phyloP scores from a whole-genome alignment of 805 yeast species.

The Grigorovia yakushimaensis region DNA sequence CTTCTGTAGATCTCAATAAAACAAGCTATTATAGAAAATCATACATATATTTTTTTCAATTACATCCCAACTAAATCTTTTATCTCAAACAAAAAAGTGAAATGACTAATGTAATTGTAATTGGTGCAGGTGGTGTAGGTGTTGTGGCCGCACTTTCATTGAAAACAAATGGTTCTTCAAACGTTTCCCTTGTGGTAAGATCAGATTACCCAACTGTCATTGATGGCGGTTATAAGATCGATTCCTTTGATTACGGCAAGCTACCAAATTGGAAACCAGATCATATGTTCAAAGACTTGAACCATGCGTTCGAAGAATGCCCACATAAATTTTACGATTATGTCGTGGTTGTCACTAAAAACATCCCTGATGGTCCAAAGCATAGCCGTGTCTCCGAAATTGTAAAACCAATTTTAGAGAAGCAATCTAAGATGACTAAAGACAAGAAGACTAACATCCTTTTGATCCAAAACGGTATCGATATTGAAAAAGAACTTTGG shows the following conservation, averaged over 20 bases:
- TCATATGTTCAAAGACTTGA: slow-evolving; percentile 36
- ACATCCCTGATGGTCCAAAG: slow-evolving; percentile 50
- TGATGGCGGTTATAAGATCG: slow-evolving; percentile 46
- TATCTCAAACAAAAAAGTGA: too few species aligned
- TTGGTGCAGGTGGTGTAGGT: slow-evolving; percentile 87
- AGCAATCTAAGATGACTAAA: slow-evolving; percentile 14
- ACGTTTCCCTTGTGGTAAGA: slow-evolving; percentile 55
- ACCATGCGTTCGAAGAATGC: slow-evolving; percentile 37
- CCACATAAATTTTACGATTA: slow-evolving; percentile 37
- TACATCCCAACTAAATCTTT: too few species aligned
- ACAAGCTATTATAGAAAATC: too few species aligned
- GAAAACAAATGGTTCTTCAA: slow-evolving; percentile 36
- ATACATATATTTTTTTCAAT: too few species aligned
- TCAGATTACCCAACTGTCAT: slow-evolving; percentile 49
- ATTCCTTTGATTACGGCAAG: slow-evolving; percentile 54
- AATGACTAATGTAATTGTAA: slow-evolving; percentile 40
- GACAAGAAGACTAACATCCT: slow-evolving; percentile 36
- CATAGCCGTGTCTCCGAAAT: slow-evolving; percentile 40
- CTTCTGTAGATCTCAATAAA: too few species aligned
- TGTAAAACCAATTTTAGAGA: slow-evolving; percentile 40
- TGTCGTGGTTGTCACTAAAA: slow-evolving; percentile 55
- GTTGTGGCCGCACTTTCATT: slow-evolving; percentile 63
- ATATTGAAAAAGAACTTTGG: slow-evolving; percentile 47
- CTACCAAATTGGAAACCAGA: slow-evolving; percentile 49
- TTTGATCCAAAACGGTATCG: slow-evolving; percentile 60